A percentile compares a stretch with the other conserved stretches of the same genome.
Conservation (phyloP, 2,329 filamentous ascomycete genomes). For the Coniochaeta hoffmannii region DNA sequence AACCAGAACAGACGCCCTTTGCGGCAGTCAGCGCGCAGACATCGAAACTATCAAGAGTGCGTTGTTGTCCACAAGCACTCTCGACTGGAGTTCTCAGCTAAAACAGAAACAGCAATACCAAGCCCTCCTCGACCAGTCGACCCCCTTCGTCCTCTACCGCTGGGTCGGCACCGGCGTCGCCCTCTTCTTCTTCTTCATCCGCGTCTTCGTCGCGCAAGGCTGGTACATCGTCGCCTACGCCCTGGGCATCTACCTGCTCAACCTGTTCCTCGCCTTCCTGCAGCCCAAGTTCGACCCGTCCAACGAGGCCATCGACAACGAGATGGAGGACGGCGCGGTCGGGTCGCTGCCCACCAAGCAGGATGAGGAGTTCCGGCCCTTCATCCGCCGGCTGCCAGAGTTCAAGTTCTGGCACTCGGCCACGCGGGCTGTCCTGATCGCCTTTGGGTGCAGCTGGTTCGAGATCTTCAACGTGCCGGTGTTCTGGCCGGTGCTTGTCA, state of each 20-base stretch:
- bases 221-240: conserved; percentile 99
- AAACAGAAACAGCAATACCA: conserved; percentile 68
- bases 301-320: conserved; percentile 81
- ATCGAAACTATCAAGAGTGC: conserved; percentile 62
- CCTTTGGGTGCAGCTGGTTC: conserved; percentile 87
- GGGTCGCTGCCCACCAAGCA: conserved; percentile 84
- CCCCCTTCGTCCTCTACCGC: conserved; percentile 81
- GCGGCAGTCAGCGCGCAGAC: conserved; percentile 83
- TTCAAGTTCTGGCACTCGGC: conserved; percentile 99
- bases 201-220: conserved; percentile 87
- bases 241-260: conserved; percentile 95
- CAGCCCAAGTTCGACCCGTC: conserved; percentile 98
- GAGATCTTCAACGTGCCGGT: conserved; percentile 93
- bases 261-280: conserved; percentile 97
- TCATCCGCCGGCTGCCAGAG: conserved; percentile 90
- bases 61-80: conserved; percentile 22
- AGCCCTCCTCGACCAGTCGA: conserved; percentile 87
- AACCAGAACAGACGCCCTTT: conserved; percentile 88
- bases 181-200: conserved; percentile 75
- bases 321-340: conserved; percentile 87
- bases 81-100: background rate
- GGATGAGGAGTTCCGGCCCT: conserved; percentile 96
- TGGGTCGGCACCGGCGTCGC: conserved; percentile 77
- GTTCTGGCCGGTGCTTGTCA: conserved; percentile 96
- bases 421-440: conserved; percentile 76